Conservation (phyloP, 2,329 filamentous ascomycete species). For the Aureobasidium sp. region DNA sequence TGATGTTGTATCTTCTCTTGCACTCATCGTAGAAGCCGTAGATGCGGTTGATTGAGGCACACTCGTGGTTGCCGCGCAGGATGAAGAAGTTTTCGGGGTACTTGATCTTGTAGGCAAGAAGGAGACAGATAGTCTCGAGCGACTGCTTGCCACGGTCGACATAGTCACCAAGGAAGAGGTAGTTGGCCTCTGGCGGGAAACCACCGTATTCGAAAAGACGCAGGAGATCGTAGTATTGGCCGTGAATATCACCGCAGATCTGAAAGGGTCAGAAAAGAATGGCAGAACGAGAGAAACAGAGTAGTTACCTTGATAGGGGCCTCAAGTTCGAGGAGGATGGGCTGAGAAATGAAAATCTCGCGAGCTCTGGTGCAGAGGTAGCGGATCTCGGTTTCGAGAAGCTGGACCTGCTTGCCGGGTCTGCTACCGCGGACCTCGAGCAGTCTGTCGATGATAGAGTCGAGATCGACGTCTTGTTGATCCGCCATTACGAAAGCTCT, state of each 20-base stretch:
- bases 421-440: slow-evolving; percentile 96
- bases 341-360: slow-evolving; percentile 99
- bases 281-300: neutral
- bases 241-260: slow-evolving; percentile 99
- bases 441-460: slow-evolving; percentile 98
- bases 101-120: slow-evolving; percentile 99
- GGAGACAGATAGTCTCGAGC: slow-evolving; percentile 93
- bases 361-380: slow-evolving; percentile 97
- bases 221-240: slow-evolving; percentile 96
- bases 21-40: slow-evolving; percentile 99
- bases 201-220: slow-evolving; percentile 97
- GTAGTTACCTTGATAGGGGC: slow-evolving; percentile 88
- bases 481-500: slow-evolving; percentile 54
- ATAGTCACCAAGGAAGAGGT: slow-evolving; percentile 98
- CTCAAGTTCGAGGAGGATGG: slow-evolving; percentile 93
- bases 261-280: slow-evolving; percentile 35
- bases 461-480: slow-evolving; percentile 88
- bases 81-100: slow-evolving; percentile 99
- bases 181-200: slow-evolving; percentile 97
- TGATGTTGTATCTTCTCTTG: slow-evolving; percentile 98
- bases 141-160: slow-evolving; percentile 99
- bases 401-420: slow-evolving; percentile 96
- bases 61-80: slow-evolving; percentile 96
- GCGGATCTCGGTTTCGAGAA: slow-evolving; percentile 92
- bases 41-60: slow-evolving; percentile 96